Base-by-base conservation (phyloP, 441 rosid species). In the Euphorbia schlechtendalii region DNA sequence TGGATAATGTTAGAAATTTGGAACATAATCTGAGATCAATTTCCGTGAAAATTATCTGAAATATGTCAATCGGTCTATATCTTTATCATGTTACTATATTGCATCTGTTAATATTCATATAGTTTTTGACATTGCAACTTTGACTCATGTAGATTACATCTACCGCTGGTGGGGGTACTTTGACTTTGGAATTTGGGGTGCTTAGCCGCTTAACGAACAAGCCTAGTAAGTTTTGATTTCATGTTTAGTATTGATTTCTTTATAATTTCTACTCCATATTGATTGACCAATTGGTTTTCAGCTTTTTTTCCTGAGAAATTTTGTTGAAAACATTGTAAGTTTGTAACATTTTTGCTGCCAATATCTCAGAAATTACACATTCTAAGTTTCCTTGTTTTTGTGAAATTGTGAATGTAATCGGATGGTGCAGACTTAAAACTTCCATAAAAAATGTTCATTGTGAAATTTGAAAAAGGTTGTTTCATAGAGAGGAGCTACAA, bases 81-180 rank as follows among this genome's bases (percentile, higher is more conserved):
- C 46, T 63, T 63, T n/a, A 20, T n/a, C 36, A 17, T 67, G 24
- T 46, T 32, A 32, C 34, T 32, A 64, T 51, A 41, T 54, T 32
- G 61, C 3, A 46, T 36, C 2, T 61, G 63, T 38, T 40, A 51
- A 67, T 56, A 55, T 60, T 53, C 61, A 24, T 59, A 32, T 59
- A 65, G 20, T 27, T 22, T 48, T 27, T 69, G 38, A 67, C 28
- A 43, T 74, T 72, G 54, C 64, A 65, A 15, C 24, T 74, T 66
- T 77, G 56, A 52, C 67, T 56, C 78, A 64, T 81, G 72, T 75
- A 94, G 99, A 84, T 94, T 75, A 94, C 99, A 54, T 91, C 98
- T 64, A 91, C 99, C 15, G 99, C 99, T 57, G 99, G 99, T 70
- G 99, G 99, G 65, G 99, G 96, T 76, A 94, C 99, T 25, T 78